A percentile compares a stretch with the other conserved stretches of the same genome.
Evolutionary conservation across 2,329 filamentous ascomycete genomes (phyloP).

Genomic region (Aureobasidium sp.): DNA sequence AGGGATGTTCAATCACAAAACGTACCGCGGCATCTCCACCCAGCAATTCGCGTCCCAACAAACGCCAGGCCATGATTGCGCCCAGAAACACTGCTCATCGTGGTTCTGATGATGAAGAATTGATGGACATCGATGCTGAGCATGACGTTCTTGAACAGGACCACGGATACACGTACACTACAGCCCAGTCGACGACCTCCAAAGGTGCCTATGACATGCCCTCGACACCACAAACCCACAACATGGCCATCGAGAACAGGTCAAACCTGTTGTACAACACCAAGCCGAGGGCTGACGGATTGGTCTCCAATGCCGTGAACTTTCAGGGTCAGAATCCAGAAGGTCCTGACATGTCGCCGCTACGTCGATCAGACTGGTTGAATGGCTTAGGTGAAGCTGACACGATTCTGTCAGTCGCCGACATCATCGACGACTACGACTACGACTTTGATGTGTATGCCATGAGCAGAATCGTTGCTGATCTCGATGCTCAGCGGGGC

Average conservation of each 20-base stretch:
- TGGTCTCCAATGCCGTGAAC: neutral
- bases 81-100: neutral
- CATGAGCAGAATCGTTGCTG: neutral
- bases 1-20: slow-evolving; percentile 22
- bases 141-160: neutral
- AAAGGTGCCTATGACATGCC: neutral
- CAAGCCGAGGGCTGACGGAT: neutral
- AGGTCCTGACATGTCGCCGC: neutral
- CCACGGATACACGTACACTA: slow-evolving; percentile 17
- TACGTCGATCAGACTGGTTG: slow-evolving; percentile 42
- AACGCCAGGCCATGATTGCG: neutral
- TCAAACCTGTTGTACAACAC: neutral
- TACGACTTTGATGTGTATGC: slow-evolving; percentile 3
- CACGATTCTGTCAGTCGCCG: neutral
- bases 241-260: neutral
- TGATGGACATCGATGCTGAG: neutral
- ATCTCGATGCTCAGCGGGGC: neutral
- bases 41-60: neutral
- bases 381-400: slow-evolving; percentile 11
- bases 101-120: too few relatives aligned
- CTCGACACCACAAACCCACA: slow-evolving; percentile 37
- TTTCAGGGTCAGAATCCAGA: too few relatives aligned
- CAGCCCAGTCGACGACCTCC: neutral
- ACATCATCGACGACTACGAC: neutral
- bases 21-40: neutral